Conservation (phyloP, 108 stramenopile species). For the Skeletonema marinoi region DNA sequence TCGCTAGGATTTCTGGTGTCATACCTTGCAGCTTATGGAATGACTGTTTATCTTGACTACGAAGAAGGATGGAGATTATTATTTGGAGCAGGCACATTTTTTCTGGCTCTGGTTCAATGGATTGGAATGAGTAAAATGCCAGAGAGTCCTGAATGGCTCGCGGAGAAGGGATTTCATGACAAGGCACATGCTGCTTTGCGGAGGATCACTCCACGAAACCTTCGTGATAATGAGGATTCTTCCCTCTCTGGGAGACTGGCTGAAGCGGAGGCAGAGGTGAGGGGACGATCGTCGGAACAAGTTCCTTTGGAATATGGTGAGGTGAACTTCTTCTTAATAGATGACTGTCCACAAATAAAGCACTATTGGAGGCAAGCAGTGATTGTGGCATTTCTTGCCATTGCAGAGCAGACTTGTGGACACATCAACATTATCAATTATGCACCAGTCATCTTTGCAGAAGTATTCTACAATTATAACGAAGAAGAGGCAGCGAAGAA, state of each 20-base stretch:
- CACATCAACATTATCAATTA: conserved; percentile 65
- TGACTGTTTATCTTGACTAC: conserved; percentile 11
- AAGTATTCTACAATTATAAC: conserved; percentile 45
- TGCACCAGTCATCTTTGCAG: conserved; percentile 55
- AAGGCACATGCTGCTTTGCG: conserved; percentile 49
- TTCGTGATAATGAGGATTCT: neutral
- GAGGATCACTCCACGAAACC: conserved; percentile 12
- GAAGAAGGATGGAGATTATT: conserved; percentile 56
- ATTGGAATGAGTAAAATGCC: conserved; percentile 57
- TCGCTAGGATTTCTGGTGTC: conserved; percentile 44
- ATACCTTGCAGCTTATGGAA: conserved; percentile 33
- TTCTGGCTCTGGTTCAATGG: conserved; percentile 49
- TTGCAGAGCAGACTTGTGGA: conserved; percentile 57
- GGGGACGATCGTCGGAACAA: conserved; percentile 1
- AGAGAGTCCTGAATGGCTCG: conserved; percentile 57
- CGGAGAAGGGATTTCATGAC: conserved; percentile 44
- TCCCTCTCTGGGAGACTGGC: conserved; percentile 17
- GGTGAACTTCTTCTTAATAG: conserved; percentile 26
- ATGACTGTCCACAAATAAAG: conserved; percentile 30
- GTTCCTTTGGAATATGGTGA: conserved; percentile 18
- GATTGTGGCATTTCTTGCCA: conserved; percentile 46
- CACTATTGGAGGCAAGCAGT: conserved; percentile 48
- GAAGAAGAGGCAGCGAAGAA: conserved; percentile 35
- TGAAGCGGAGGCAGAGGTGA: conserved; percentile 9
- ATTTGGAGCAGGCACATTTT: conserved; percentile 51